These are phyloP conservation scores for Cladosporium sp. DNA, from an alignment of 2,329 filamentous ascomycete genomes.

Conservation along the genomic window DNA sequence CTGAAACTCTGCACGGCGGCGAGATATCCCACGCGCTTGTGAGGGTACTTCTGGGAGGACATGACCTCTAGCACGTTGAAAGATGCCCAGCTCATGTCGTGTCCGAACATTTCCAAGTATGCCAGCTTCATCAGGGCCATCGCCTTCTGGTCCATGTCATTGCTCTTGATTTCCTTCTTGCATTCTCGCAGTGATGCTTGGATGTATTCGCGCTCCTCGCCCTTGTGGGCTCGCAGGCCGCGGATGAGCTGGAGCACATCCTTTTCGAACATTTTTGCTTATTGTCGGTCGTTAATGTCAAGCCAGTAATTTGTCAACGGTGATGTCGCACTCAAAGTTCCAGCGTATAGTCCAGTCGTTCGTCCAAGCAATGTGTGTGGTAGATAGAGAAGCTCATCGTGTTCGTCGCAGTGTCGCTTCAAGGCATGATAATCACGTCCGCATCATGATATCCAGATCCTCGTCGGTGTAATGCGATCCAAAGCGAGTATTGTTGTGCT, in stretches of 20 bases:
- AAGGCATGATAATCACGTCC: no score
- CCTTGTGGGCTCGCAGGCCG: slow-evolving; percentile 92
- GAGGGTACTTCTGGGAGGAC: slow-evolving; percentile 90
- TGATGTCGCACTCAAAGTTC: no score
- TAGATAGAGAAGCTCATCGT: not conserved
- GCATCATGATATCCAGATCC: no score
- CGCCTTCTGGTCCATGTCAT: slow-evolving; percentile 97
- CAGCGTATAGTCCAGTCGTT: not conserved
- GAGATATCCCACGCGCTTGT: slow-evolving; percentile 93
- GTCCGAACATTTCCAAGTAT: slow-evolving; percentile 97
- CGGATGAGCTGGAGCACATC: slow-evolving; percentile 98
- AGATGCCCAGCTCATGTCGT: slow-evolving; percentile 99
- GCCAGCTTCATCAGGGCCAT: slow-evolving; percentile 93
- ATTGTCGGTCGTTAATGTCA: no score
- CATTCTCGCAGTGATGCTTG: slow-evolving; percentile 93
- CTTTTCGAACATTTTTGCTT: slow-evolving; percentile 82
- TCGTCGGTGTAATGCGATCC: not conserved
- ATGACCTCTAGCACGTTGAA: slow-evolving; percentile 99
- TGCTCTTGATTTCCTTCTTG: slow-evolving; percentile 81
- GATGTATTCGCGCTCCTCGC: slow-evolving; percentile 91
- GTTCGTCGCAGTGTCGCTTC: not conserved
- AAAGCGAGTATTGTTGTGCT: not conserved
- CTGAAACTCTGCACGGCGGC: slow-evolving; percentile 95
- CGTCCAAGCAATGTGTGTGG: not conserved
- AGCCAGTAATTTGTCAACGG: no score